Evolutionary conservation across 768 basidiomycete species (phyloP).

Genomic region (Naganishia kalamii): DNA sequence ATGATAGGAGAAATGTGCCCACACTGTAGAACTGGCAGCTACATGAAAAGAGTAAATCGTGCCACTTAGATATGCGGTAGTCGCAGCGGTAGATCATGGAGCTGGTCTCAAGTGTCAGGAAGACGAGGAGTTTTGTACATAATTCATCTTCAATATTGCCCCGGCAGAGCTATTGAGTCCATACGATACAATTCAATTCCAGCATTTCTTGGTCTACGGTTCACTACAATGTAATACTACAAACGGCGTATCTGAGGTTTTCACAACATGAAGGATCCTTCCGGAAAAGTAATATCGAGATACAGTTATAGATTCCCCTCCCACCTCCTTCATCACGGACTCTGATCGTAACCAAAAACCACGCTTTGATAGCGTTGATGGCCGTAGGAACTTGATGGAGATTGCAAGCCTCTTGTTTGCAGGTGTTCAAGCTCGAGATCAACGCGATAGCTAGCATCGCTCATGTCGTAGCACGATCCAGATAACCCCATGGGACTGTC

Average conservation of each 20-base stretch:
- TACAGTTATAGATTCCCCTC: not conserved
- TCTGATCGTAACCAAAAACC: constrained; percentile 4
- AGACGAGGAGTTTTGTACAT: too few relatives aligned
- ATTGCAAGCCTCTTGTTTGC: constrained; percentile 7
- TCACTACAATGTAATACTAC: too few relatives aligned
- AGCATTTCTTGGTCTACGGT: too few relatives aligned
- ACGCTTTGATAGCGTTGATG: constrained; percentile 13
- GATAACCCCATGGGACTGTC: constrained; percentile 20
- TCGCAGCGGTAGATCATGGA: too few relatives aligned
- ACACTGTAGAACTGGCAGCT: too few relatives aligned
- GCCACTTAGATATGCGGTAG: too few relatives aligned
- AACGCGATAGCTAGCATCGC: constrained; percentile 18
- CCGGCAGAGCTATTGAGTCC: too few relatives aligned
- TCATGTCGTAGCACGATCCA: constrained; percentile 22
- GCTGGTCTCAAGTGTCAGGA: too few relatives aligned
- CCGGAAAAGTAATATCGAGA: not conserved
- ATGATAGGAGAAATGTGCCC: not conserved
- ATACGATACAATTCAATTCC: constrained; percentile 6
- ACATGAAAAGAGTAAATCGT: too few relatives aligned
- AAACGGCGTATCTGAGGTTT: too few relatives aligned
- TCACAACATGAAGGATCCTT: too few relatives aligned
- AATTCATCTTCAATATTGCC: not conserved
- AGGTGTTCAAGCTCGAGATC: constrained; percentile 23
- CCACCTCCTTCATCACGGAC: not conserved
- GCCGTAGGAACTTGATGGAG: constrained; percentile 2